Conservation (phyloP, 371 early-diverging fungal species). For the Actinomortierella wolfii region DNA sequence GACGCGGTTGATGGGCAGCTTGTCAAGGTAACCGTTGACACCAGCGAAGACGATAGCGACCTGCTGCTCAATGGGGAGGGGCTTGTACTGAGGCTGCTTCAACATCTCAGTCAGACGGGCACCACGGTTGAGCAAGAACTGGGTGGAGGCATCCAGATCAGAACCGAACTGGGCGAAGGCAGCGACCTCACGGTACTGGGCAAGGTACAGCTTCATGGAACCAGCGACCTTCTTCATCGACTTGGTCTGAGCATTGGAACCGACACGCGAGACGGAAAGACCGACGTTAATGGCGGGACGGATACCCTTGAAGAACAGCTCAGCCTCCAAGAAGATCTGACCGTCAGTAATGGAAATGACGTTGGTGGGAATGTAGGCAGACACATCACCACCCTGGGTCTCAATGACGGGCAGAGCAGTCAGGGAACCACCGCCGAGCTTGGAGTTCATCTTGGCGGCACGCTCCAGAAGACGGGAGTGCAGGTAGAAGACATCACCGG, state of each 20-base stretch:
- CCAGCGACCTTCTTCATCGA: slow-evolving; percentile 99
- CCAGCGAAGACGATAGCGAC: slow-evolving; percentile 92
- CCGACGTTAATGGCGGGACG: slow-evolving; percentile 98
- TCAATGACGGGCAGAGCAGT: slow-evolving; percentile 97
- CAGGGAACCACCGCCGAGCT: slow-evolving; percentile 90
- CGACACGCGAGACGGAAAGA: slow-evolving; percentile 98
- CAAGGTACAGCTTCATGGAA: slow-evolving; percentile 96
- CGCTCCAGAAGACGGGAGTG: slow-evolving; percentile 97
- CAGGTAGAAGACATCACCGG: slow-evolving; percentile 97
- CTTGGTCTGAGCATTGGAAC: slow-evolving; percentile 97
- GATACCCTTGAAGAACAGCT: slow-evolving; percentile 97
- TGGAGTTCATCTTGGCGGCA: slow-evolving; percentile 96
- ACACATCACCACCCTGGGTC: slow-evolving; percentile 98
- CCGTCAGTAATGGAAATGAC: slow-evolving; percentile 98
- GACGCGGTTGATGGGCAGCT: slow-evolving; percentile 89
- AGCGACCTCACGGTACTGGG: slow-evolving; percentile 98
- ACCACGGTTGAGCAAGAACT: slow-evolving; percentile 95
- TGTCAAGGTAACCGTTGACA: slow-evolving; percentile 98
- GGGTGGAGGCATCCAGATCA: slow-evolving; percentile 95
- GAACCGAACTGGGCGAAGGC: slow-evolving; percentile 99
- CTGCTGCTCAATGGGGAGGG: slow-evolving; percentile 92
- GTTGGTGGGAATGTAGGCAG: slow-evolving; percentile 98
- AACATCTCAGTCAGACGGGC: slow-evolving; percentile 96
- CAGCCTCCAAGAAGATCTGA: slow-evolving; percentile 97
- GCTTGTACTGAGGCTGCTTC: slow-evolving; percentile 93